phyloP scores from a whole-genome alignment of 2,329 filamentous ascomycete species.

The Penicillium sp. region DNA sequence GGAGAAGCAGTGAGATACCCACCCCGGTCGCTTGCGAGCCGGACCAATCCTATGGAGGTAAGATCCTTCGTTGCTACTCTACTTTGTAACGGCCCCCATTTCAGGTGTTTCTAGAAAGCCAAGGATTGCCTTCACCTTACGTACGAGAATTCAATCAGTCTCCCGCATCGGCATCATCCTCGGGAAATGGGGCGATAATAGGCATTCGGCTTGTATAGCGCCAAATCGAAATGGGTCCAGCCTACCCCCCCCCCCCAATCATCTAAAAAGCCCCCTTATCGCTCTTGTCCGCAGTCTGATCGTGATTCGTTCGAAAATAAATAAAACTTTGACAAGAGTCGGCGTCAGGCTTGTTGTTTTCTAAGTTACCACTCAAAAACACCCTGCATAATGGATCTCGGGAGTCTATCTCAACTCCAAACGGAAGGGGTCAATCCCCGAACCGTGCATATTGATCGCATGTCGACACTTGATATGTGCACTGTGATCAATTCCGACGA shows the following conservation, averaged over 20 bases:
- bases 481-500: conserved; percentile 41
- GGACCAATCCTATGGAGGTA: background rate
- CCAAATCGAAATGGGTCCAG: background rate
- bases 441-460: conserved; percentile 36
- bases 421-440: conserved; percentile 39
- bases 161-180: background rate
- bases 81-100: conserved; percentile 8
- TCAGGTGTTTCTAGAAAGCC: background rate
- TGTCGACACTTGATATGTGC: conserved; percentile 42
- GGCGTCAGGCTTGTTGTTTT: background rate
- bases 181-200: background rate
- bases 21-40: conserved; percentile 7
- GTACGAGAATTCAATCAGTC: background rate
- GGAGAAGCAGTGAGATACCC: conserved; percentile 8
- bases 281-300: background rate
- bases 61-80: conserved; percentile 10
- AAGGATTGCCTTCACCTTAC: background rate
- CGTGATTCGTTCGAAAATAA: background rate
- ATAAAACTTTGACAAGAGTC: background rate
- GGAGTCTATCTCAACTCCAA: conserved; percentile 33
- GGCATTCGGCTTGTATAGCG: background rate
- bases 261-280: background rate
- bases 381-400: conserved; percentile 18
- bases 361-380: background rate
- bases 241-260: background rate